Base-by-base conservation (phyloP, 352 stramenopile genomes). In the Pseudoperonospora humuli region DNA sequence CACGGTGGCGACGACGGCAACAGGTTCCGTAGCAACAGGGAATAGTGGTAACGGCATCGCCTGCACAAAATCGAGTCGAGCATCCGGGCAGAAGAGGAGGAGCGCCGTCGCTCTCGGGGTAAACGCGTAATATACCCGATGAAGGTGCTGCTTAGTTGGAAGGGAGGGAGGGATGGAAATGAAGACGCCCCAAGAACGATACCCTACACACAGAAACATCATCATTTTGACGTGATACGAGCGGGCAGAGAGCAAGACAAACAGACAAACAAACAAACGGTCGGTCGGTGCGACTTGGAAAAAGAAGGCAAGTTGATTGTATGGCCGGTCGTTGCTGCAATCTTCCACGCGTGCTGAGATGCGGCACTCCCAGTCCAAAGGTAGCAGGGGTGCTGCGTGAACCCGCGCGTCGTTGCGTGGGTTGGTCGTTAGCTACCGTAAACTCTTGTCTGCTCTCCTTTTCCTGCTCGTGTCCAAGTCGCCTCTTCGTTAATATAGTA, bases 91-190 rank as follows among this genome's bases (percentile, higher is more conserved):
- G 48, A 92, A 92, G 60, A 70, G 77, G 33, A 76, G 77, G 50
- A 84, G 74, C 42, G 79, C 75, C 13, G 75, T 88, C 25, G 77
- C 80, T 28, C 62, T 92, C 6, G 80, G 77, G 33, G 80, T 92
- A 39, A 92, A 92, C 60, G 80, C 80, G 39, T 92, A 75, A 57
- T 39, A 52, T 49, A 57, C 25, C 50, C 26, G 36, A 34, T 21
- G n/a, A 45, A 63, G 43, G 29, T 15, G 18, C 41, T 33, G 39
- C 47, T 50, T 60, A 35, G 44, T 51, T 47, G 25, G 17, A 31
- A 46, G 45, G 50, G 39, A 53, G 37, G 39, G n/a, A n/a, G n/a
- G n/a, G n/a, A n/a, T n/a, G n/a, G n/a, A n/a, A n/a, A n/a, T 32
- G 43, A 40, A 57, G 21, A 51, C 25, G 50, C 15, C 26, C 15